A percentile compares a stretch with the other conserved stretches of the same genome.
Evolutionary conservation across 1,284 basidiomycete species (phyloP).

Genomic region (Ceratobasidium theobromae): DNA sequence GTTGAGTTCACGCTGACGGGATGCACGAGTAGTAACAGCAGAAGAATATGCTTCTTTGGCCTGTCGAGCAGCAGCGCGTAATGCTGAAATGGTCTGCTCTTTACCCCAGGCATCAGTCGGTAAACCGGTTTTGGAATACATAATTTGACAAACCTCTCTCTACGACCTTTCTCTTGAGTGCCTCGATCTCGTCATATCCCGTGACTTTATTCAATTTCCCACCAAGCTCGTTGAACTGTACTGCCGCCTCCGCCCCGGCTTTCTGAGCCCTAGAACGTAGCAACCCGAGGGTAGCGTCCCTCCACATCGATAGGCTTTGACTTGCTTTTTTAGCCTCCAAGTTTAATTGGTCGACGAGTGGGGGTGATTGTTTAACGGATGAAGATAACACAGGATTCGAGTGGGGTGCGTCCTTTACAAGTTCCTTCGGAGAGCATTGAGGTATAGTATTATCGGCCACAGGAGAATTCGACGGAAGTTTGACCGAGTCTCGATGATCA

Average conservation of each 20-base stretch:
- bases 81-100: constrained; percentile 65
- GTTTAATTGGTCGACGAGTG: not conserved
- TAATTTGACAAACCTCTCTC: constrained; percentile 63
- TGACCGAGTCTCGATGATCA: constrained; percentile 12
- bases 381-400: not conserved
- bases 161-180: constrained; percentile 74
- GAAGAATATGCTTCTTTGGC: constrained; percentile 75
- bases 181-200: constrained; percentile 88
- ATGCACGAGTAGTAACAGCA: constrained; percentile 71
- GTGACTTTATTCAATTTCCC: constrained; percentile 80
- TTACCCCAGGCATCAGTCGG: constrained; percentile 29
- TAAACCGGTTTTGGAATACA: not conserved
- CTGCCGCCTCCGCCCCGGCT: constrained; percentile 50
- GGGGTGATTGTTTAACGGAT: not conserved
- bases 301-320: constrained; percentile 9
- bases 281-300: not conserved
- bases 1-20: constrained; percentile 86
- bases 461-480: not conserved
- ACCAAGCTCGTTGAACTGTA: constrained; percentile 67
- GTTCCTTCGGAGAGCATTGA: not conserved
- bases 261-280: constrained; percentile 3
- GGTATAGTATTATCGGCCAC: not conserved
- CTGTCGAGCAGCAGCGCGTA: constrained; percentile 59
- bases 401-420: not conserved
- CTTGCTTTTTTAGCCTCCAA: not conserved